Evolutionary conservation across 1,284 basidiomycete species (phyloP), one percentile per base, ranked within the genome.

Genomic region (Omphalotus olearius): DNA sequence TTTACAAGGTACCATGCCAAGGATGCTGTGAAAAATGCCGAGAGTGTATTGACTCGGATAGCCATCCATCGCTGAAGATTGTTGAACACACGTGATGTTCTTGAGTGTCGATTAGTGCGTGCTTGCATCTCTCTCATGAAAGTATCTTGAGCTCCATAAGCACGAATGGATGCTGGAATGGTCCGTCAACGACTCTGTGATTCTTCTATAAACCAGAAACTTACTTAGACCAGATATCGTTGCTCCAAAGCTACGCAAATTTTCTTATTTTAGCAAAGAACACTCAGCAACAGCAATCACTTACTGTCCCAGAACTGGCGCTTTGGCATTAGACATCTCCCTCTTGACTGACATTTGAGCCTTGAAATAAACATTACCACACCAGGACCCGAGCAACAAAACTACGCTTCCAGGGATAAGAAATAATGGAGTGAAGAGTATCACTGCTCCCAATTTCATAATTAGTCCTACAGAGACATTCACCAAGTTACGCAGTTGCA

Each of bases 271-370:
- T n/a, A n/a, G n/a, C n/a, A n/a, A n/a, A n/a, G n/a, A n/a, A 37
- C 16, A 50, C 20, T 30, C 9, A 18, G 6, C 16, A n/a, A n/a
- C n/a, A 40, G 6, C 16, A 18, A 37, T 18, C 25, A 18, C 39
- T n/a, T 14, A 37, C 16, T 33, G 30, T 33, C 30, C 82, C 52
- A 87, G 73, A 5, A 89, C 76, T 0, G 85, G 85, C 3, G 80
- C 73, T 54, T 74, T 76, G 14, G 10, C 78, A 63, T 85, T 86
- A 40, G 78, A 82, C 83, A 83, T 83, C 62, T 87, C 81, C n/a
- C 83, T 75, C 61, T 90, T 91, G 45, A 89, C 83, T 10, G 82
- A 80, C 25, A 91, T 69, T 63, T 91, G 88, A 16, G 82, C 82
- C 59, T 80, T 80, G 60, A 91, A 86, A 59, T 82, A 83, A 6